Evolutionary conservation across 306 rosid genomes (phyloP).

Genomic region (Vigna hirtella): DNA sequence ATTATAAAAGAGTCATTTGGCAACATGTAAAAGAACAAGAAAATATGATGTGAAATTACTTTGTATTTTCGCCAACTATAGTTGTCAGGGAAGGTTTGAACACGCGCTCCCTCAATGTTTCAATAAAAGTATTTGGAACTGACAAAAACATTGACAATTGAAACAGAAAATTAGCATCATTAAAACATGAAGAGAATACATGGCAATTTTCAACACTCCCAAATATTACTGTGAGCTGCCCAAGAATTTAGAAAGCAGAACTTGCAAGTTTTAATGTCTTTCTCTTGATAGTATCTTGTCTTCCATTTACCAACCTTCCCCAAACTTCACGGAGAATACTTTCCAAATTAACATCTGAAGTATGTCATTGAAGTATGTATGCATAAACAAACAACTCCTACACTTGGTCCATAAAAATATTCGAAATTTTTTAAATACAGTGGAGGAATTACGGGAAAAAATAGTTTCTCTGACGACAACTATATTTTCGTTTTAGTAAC

Average conservation of each 20-base stretch:
- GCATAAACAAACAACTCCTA: constrained; percentile 15
- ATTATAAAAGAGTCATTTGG: constrained; percentile 24
- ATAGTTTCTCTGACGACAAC: background rate
- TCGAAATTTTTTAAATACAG: background rate
- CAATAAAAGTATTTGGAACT: constrained; percentile 85
- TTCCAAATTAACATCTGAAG: constrained; percentile 28
- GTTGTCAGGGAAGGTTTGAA: constrained; percentile 90
- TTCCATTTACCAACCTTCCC: constrained; percentile 7
- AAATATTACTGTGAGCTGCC: constrained; percentile 26
- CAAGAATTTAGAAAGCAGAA: constrained; percentile 26
- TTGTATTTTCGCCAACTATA: constrained; percentile 71
- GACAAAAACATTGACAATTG: constrained; percentile 47
- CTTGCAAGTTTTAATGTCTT: constrained; percentile 5
- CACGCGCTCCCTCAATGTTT: constrained; percentile 94
- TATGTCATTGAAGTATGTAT: constrained; percentile 8
- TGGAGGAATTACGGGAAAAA: constrained; percentile 9
- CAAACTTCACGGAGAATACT: constrained; percentile 11
- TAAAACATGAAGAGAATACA: constrained; percentile 35
- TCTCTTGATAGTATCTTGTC: constrained; percentile 10
- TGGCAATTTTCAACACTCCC: constrained; percentile 12
- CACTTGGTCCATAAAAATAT: background rate
- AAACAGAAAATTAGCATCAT: constrained; percentile 37
- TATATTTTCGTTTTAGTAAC: constrained; percentile 7
- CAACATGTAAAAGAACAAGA: constrained; percentile 37
- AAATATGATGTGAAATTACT: constrained; percentile 59